Base-by-base conservation (phyloP, 2,329 filamentous ascomycete genomes). In the Phaeosphaeria sp. region DNA sequence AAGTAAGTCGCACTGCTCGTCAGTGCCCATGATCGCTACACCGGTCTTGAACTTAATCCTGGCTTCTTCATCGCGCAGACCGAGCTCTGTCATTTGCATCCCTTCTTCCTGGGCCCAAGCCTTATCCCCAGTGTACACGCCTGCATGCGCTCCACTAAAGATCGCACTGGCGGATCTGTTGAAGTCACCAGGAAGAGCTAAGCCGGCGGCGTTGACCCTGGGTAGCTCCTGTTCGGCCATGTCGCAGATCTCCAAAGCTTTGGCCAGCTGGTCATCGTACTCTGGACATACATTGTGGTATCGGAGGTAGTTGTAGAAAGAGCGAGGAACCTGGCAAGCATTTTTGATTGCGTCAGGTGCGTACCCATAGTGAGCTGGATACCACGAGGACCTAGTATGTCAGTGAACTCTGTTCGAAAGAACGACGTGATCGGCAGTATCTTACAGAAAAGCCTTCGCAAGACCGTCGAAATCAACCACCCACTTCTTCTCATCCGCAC, bases 231-330 rank as follows among this genome's bases (percentile, higher is more conserved):
- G 69, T 2, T 86, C 82, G 1, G 91, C 92, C 15, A 82, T 71
- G 20, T 87, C 83, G 67, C 92, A 96, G 25, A 94, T 74, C 1
- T 74, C 74, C 7, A 89, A 81, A 0, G 93, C 92, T 0, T 83
- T 80, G 17, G 85, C 78, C 56, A 98, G 82, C 61, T 94, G 86
- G 0, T 83, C 80, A 0, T 77, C 81, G 71, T 93, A 91, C 74
- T 98, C 95, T 0, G 91, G 89, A 69, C 93, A 97, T 17, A 96
- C 94, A 39, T 91, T 86, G 71, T 98, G 93, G 59, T 90, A 86
- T 9, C 93, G 82, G 0, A 98, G 82, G 65, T 97, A 99, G 63
- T 92, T 91, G 62, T 97, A 86, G 72, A 98, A 98, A 72, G 95
- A 96, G 58, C 87, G 86, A 42, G 97, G 82, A 0, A 96, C 86